phyloP scores from a whole-genome alignment of 2,329 filamentous ascomycete species.

The Dichotomopilus funicola region DNA sequence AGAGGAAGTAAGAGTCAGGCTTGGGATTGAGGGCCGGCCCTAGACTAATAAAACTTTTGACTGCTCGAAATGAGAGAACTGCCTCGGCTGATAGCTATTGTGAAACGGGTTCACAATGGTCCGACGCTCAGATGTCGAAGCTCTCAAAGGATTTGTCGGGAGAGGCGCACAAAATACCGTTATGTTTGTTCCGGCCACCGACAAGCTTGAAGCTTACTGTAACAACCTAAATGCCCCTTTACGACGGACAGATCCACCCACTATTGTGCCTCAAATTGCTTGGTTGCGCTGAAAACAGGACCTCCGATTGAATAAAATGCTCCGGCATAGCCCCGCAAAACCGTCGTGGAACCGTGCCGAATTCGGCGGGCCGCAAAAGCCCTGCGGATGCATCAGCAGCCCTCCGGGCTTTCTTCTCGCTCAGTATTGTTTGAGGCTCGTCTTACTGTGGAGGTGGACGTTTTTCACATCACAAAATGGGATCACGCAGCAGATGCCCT shows the following conservation, averaged over 20 bases:
- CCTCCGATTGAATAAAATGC: conserved; percentile 2
- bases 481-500: not conserved
- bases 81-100: too few species aligned
- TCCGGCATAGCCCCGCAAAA: conserved; percentile 6
- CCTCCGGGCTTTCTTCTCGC: too few species aligned
- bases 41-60: too few species aligned
- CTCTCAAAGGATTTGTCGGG: not conserved
- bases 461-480: too few species aligned
- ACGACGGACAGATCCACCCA: conserved; percentile 1
- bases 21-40: too few species aligned
- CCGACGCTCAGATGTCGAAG: not conserved
- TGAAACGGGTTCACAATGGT: too few species aligned
- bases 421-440: too few species aligned
- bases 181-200: not conserved
- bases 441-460: too few species aligned
- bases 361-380: conserved; percentile 6
- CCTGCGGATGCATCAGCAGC: too few species aligned
- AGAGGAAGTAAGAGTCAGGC: too few species aligned
- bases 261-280: not conserved
- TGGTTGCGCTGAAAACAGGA: not conserved
- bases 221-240: not conserved
- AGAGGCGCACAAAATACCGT: not conserved
- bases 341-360: conserved; percentile 4
- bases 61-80: too few species aligned
- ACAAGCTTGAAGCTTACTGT: not conserved